Evolutionary conservation across 1,139 yeast genomes (phyloP).

Genomic region (Saccharomyces hybrid): DNA sequence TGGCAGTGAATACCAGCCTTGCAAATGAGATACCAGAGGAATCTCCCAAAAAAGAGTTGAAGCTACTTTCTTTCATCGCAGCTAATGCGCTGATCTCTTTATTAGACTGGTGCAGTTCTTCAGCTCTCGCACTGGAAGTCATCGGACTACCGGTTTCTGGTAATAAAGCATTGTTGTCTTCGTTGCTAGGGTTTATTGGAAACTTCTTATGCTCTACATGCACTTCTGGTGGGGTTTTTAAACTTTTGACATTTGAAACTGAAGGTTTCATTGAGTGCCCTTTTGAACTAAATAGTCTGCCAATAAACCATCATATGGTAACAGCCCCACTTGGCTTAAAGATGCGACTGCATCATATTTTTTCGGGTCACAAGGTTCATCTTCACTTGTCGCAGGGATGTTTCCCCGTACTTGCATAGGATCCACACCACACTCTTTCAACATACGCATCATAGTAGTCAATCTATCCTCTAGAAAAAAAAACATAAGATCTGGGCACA

Average conservation of each 20-base stretch:
- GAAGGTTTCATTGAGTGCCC: constrained; percentile 6
- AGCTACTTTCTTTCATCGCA: constrained; percentile 26
- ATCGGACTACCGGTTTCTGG: constrained; percentile 12
- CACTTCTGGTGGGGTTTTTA: not conserved
- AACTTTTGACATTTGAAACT: not conserved
- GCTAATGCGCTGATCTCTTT: constrained; percentile 19
- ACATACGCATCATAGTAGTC: constrained; percentile 44
- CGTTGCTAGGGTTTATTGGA: not conserved
- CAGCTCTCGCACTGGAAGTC: constrained; percentile 6
- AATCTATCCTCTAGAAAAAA: constrained; percentile 62
- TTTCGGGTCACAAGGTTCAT: constrained; percentile 19
- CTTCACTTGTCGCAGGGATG: constrained; percentile 23
- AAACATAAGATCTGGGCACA: constrained; percentile 72
- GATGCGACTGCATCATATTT: constrained; percentile 17
- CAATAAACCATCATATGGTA: constrained; percentile 16
- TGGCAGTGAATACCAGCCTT: constrained; percentile 66
- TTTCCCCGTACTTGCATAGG: constrained; percentile 21
- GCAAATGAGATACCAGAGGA: constrained; percentile 67
- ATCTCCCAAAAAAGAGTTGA: constrained; percentile 42
- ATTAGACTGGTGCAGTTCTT: constrained; percentile 21
- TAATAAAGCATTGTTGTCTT: constrained; percentile 1
- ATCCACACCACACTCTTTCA: constrained; percentile 40
- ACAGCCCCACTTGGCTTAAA: constrained; percentile 14
- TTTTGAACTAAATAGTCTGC: constrained; percentile 21
- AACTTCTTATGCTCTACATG: not conserved